phyloP scores from a whole-genome alignment of 495 filamentous ascomycete genomes.

The Oleoguttula mirabilis region DNA sequence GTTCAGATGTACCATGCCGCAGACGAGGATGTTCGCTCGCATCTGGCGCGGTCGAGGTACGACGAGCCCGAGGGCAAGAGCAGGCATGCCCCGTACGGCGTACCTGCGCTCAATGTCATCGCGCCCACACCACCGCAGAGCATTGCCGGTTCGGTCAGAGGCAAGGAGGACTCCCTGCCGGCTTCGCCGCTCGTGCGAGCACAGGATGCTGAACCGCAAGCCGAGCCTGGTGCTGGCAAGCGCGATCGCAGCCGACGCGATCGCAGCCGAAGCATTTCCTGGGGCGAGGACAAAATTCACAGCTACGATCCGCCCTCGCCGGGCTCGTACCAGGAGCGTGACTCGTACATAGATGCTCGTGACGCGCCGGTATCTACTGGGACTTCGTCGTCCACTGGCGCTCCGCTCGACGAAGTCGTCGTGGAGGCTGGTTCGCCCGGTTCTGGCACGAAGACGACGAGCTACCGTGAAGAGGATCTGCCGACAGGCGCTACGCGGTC shows the following conservation, averaged over 20 bases:
- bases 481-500: not conserved
- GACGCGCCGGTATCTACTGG: not conserved
- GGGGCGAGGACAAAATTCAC: conserved; percentile 30
- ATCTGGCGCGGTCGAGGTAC: not conserved
- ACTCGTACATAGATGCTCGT: conserved; percentile 7
- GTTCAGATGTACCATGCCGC: conserved; percentile 23
- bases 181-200: conserved; percentile 18
- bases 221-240: not conserved
- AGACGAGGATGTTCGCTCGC: conserved; percentile 8
- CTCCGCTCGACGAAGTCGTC: conserved; percentile 13
- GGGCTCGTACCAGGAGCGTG: conserved; percentile 24
- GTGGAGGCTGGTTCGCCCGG: conserved; percentile 13
- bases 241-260: not conserved
- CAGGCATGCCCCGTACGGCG: conserved; percentile 20
- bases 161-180: conserved; percentile 11
- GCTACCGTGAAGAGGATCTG: conserved; percentile 6
- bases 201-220: not conserved
- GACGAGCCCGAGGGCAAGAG: not conserved
- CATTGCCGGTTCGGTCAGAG: conserved; percentile 15
- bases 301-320: conserved; percentile 29
- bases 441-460: not conserved
- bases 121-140: conserved; percentile 26
- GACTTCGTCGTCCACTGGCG: no score
- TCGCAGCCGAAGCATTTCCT: conserved; percentile 25
- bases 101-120: conserved; percentile 30